Conservation (phyloP, 768 basidiomycete genomes). For the Russula emetica region DNA sequence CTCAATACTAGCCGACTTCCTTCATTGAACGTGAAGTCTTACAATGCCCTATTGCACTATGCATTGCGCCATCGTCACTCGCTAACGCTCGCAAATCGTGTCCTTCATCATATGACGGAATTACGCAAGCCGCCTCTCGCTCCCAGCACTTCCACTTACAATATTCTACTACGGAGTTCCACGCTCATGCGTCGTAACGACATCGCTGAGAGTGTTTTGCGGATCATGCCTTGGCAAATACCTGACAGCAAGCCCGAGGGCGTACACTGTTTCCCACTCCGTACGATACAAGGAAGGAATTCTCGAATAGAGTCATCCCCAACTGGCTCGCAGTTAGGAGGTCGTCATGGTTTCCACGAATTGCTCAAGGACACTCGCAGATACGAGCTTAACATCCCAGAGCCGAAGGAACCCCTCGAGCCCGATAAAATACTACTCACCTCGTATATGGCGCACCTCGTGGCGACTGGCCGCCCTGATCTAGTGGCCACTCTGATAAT, state of each 20-base stretch:
- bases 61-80: constrained; percentile 58
- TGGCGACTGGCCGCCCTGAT: constrained; percentile 45
- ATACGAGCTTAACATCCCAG: constrained; percentile 26
- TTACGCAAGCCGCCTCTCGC: constrained; percentile 40
- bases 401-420: constrained; percentile 22
- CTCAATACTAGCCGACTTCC: constrained; percentile 29
- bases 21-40: constrained; percentile 41
- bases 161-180: constrained; percentile 54
- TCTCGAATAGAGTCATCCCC: background rate
- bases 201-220: constrained; percentile 40
- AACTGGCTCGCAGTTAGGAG: background rate
- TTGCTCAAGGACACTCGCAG: constrained; percentile 7
- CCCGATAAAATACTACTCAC: constrained; percentile 48
- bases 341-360: background rate
- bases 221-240: constrained; percentile 33
- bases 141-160: constrained; percentile 51
- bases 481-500: constrained; percentile 48
- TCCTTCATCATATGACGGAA: constrained; percentile 54
- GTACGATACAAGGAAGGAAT: background rate
- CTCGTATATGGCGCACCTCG: constrained; percentile 50
- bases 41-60: constrained; percentile 65
- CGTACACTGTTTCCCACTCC: background rate
- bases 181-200: constrained; percentile 47
- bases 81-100: constrained; percentile 41
- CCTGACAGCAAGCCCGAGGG: constrained; percentile 19